Conservation (phyloP, 208 protist genomes). For the Crithidia bombi region DNA sequence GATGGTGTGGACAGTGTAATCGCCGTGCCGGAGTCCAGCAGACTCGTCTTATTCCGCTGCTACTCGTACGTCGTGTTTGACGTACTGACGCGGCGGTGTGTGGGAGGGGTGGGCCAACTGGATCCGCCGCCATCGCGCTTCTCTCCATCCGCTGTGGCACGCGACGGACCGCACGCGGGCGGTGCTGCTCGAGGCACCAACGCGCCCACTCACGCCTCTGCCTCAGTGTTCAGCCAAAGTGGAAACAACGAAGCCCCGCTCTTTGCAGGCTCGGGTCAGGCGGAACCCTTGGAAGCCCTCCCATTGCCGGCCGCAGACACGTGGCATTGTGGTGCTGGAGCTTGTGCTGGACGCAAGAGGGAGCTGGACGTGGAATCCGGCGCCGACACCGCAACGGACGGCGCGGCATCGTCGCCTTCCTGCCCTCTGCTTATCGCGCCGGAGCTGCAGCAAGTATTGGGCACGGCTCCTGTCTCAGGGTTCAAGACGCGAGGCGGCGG, state of each 20-base stretch:
- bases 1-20: conserved; percentile 27
- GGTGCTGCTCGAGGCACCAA: not conserved
- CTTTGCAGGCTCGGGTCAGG: not conserved
- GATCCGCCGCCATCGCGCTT: not conserved
- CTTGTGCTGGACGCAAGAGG: not conserved
- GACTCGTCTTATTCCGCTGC: conserved; percentile 35
- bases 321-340: not conserved
- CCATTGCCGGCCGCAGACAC: no score
- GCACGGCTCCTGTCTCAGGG: conserved; percentile 1
- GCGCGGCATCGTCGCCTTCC: not conserved
- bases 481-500: not conserved
- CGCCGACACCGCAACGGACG: not conserved
- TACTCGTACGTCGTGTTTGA: conserved; percentile 31
- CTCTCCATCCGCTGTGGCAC: not conserved
- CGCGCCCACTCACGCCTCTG: not conserved
- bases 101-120: conserved; percentile 23
- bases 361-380: conserved; percentile 4
- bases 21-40: conserved; percentile 14
- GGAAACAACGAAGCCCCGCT: not conserved
- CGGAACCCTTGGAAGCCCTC: no score
- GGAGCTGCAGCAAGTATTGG: conserved; percentile 10
- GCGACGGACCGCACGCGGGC: not conserved
- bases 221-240: not conserved
- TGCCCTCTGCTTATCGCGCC: not conserved
- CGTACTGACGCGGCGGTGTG: conserved; percentile 20